A percentile compares a stretch with the other conserved stretches of the same genome.
Evolutionary conservation across 1,139 yeast genomes (phyloP).

Genomic region (Zhuliangozyma parablackwelliae): DNA sequence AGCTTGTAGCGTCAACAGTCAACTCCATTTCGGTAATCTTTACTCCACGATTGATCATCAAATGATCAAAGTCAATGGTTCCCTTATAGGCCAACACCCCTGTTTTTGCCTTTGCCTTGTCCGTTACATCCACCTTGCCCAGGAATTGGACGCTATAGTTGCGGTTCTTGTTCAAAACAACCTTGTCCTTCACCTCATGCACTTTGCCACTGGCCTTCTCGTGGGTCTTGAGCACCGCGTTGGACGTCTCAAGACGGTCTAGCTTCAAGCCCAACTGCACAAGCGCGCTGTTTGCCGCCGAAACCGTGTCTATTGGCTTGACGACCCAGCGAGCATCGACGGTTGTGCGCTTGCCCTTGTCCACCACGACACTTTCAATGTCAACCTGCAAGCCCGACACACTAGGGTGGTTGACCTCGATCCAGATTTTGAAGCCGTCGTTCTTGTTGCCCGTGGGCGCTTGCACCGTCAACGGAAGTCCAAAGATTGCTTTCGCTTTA

Average conservation of each 20-base stretch:
- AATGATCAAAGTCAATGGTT: constrained; percentile 29
- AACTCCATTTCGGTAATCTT: constrained; percentile 18
- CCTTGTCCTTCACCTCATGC: constrained; percentile 17
- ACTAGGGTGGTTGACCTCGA: constrained; percentile 25
- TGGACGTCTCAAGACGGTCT: constrained; percentile 19
- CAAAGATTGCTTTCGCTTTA: constrained; percentile 21
- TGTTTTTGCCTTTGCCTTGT: constrained; percentile 12
- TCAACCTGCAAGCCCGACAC: constrained; percentile 27
- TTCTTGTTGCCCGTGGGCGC: constrained; percentile 3
- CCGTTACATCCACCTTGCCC: constrained; percentile 20
- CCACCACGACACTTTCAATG: constrained; percentile 8
- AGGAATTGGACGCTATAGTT: constrained; percentile 22
- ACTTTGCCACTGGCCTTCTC: constrained; percentile 21
- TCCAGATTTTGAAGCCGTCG: constrained; percentile 23
- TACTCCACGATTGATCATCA: constrained; percentile 29
- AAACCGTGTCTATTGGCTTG: constrained; percentile 20
- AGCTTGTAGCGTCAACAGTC: constrained; percentile 3
- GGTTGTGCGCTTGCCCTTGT: constrained; percentile 1
- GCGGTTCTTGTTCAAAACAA: constrained; percentile 12
- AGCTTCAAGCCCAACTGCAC: constrained; percentile 22
- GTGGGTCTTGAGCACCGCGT: constrained; percentile 20
- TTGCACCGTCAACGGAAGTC: constrained; percentile 24
- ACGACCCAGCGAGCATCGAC: constrained; percentile 21
- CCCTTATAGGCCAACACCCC: constrained; percentile 26
- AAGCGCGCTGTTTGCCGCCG: constrained; percentile 18